Base-by-base conservation (phyloP, 1,284 basidiomycete species). In the Inonotus hispidus region DNA sequence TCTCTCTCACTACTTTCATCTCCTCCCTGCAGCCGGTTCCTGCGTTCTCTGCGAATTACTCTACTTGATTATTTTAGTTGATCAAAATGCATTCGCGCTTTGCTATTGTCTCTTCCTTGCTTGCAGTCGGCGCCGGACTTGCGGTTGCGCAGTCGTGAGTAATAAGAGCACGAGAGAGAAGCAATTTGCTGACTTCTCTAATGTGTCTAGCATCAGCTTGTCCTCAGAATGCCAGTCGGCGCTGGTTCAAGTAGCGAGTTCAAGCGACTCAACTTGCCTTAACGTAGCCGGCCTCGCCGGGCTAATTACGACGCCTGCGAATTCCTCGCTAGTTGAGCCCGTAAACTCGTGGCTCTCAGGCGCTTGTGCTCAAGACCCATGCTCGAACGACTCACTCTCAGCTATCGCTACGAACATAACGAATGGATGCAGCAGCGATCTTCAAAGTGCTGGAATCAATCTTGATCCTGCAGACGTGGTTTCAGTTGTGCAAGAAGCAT, bases 341-440 rank as follows among this genome's bases (percentile, higher is more conserved):
- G 66, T 89, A 61, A 75, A 85, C 70, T 76, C 53, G 41, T 88
- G 85, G 87, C 71, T 88, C 58, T 75, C 72, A 1, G 79, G 77
- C 37, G 37, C 85, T 56, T 90, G 88, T 70, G 64, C 74, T 32
- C 74, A 76, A 53, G 70, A 74, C 2, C 71, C 81, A n/a, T 90
- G 87, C 71, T 78, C 73, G 63, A 85, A 88, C 66, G 71, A 71
- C 32, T 81, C 81, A 2, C 63, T 83, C n/a, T 70, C 78, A 14
- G 67, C 73, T 7, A 71, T 87, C 38, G 76, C 79, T 5, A 68
- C 73, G 49, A 82, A 78, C 64, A 62, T 84, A 52, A 80, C 80
- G 0, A 66, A 68, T 16, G 84, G 83, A 19, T 89, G 87, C 70
- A 66, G 74, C 16, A 68, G 69, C 37, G 83, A 85, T 45, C 71